Percentiles rank a stretch among this genome's conserved stretches.
phyloP scores from a whole-genome alignment of 1,284 basidiomycete genomes.

The Trametes sp. region DNA sequence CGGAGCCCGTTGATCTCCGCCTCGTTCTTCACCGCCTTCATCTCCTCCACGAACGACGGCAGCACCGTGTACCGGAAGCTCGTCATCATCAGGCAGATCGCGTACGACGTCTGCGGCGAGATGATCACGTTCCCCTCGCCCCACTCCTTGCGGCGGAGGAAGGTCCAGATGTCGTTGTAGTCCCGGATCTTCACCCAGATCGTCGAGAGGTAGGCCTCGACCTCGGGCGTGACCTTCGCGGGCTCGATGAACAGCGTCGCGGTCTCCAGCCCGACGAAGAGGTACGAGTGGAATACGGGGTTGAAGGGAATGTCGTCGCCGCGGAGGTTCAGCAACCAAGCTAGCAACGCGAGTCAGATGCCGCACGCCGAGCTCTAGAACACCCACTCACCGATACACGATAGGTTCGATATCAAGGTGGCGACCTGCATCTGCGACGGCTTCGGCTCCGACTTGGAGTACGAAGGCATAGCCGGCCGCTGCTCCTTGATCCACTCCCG shows the following conservation, averaged over 20 bases:
- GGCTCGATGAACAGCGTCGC: constrained; percentile 76
- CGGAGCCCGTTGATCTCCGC: constrained; percentile 86
- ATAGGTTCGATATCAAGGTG: constrained; percentile 67
- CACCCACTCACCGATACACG: constrained; percentile 63
- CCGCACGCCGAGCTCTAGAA: constrained; percentile 7
- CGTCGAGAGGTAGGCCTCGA: constrained; percentile 63
- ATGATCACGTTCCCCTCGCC: constrained; percentile 81
- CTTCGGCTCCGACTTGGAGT: constrained; percentile 66
- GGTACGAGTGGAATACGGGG: constrained; percentile 87
- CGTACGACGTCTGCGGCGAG: constrained; percentile 75
- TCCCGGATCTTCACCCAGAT: constrained; percentile 67
- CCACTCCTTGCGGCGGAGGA: constrained; percentile 76
- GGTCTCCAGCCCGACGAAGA: constrained; percentile 71
- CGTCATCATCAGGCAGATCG: constrained; percentile 82
- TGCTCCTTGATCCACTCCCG: constrained; percentile 69
- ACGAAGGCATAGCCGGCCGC: constrained; percentile 65
- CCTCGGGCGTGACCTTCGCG: constrained; percentile 62
- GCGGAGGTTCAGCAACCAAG: constrained; percentile 85
- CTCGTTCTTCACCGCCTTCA: constrained; percentile 90
- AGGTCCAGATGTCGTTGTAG: constrained; percentile 87
- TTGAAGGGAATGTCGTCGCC: constrained; percentile 89
- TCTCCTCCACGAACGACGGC: constrained; percentile 74
- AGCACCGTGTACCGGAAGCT: constrained; percentile 77
- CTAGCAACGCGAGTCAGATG: constrained; percentile 44
- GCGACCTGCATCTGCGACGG: constrained; percentile 69